These are phyloP conservation scores for Backusella parvicylindrica DNA, from an alignment of 192 early-diverging fungal species.

Conservation along the genomic window DNA sequence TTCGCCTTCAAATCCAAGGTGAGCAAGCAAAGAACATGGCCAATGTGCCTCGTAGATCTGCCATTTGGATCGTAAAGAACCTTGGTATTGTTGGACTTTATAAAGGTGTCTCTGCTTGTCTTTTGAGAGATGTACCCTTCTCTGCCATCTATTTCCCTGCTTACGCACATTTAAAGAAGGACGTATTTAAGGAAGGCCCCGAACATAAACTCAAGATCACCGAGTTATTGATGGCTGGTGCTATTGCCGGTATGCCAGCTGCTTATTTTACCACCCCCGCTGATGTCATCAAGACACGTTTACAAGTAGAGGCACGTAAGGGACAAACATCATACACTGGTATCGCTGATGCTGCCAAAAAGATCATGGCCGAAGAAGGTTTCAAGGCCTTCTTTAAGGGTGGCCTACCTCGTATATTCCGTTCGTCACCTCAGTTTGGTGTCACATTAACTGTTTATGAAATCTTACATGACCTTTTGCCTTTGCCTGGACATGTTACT, in stretches of 20 bases:
- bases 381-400: conserved; percentile 97
- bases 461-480: conserved; percentile 70
- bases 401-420: conserved; percentile 86
- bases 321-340: conserved; percentile 88
- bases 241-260: conserved; percentile 94
- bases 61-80: conserved; percentile 83
- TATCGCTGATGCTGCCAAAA: conserved; percentile 79
- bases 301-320: conserved; percentile 89
- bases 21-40: conserved; percentile 59
- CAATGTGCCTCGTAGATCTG: conserved; percentile 57
- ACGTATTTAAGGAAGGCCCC: conserved; percentile 81
- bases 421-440: conserved; percentile 95
- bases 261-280: conserved; percentile 97
- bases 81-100: conserved; percentile 92
- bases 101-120: conserved; percentile 89
- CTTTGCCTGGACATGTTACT: conserved; percentile 38
- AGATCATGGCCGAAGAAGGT: conserved; percentile 90
- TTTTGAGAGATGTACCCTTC: conserved; percentile 95
- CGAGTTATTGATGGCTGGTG: conserved; percentile 84
- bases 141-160: conserved; percentile 96
- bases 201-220: conserved; percentile 64
- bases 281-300: conserved; percentile 98
- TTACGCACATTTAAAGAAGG: conserved; percentile 95
- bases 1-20: conserved; percentile 89
- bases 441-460: conserved; percentile 95